These are phyloP conservation scores for Trypanosoma avium DNA, from an alignment of 208 protist species.

Conservation along the genomic window DNA sequence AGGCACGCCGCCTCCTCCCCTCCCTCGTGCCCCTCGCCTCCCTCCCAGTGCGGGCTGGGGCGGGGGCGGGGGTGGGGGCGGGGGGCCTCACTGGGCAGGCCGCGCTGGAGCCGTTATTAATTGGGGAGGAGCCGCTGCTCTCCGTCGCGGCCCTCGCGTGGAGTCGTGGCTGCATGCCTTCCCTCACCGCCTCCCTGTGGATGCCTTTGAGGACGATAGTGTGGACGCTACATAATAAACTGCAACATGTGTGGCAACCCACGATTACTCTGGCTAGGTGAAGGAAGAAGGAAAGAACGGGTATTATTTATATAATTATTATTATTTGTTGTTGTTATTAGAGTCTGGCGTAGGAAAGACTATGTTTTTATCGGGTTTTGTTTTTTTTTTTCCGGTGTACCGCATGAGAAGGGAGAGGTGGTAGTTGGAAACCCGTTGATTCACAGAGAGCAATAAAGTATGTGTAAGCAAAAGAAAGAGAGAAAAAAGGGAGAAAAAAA, in stretches of 20 bases:
- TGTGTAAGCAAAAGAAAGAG: not conserved
- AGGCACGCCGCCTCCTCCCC: conserved; percentile 62
- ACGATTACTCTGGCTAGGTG: no score
- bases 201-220: conserved; percentile 34
- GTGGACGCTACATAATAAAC: conserved; percentile 24
- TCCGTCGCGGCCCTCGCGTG: not conserved
- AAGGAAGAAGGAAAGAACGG: no score
- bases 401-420: no score
- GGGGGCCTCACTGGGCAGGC: not conserved
- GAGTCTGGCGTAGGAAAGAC: no score
- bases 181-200: not conserved
- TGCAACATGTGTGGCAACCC: conserved; percentile 6
- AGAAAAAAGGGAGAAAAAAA: not conserved
- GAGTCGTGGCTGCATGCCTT: not conserved
- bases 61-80: not conserved
- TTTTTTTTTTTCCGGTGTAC: no score
- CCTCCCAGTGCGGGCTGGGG: conserved; percentile 1
- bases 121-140: not conserved
- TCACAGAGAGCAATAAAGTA: not conserved
- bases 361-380: no score
- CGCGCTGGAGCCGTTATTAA: not conserved
- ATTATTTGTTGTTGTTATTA: no score
- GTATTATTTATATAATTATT: no score
- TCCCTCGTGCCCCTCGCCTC: conserved; percentile 44
- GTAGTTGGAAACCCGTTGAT: conserved; percentile 1